phyloP scores from a whole-genome alignment of 192 early-diverging fungal genomes.

The Rhizoclosmatium globosum region DNA sequence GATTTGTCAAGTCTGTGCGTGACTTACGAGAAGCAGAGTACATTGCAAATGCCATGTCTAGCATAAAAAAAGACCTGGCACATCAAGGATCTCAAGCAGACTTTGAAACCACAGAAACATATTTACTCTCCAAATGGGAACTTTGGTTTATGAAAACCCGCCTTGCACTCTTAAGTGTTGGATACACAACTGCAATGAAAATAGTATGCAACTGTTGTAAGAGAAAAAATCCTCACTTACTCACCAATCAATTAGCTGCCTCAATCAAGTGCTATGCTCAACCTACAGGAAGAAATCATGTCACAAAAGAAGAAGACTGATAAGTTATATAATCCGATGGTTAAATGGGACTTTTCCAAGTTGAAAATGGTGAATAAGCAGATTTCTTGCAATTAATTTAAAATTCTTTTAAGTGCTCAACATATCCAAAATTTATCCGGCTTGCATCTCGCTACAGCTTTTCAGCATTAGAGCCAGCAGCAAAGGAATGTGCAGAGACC shows the following conservation, averaged over 20 bases:
- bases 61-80: conserved; percentile 58
- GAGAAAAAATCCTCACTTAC: not conserved
- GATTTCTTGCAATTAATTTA: not conserved
- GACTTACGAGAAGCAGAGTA: conserved; percentile 63
- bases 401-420: not conserved
- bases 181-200: conserved; percentile 45
- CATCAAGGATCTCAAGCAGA: conserved; percentile 55
- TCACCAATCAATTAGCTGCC: conserved; percentile 2
- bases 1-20: conserved; percentile 51
- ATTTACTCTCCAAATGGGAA: conserved; percentile 53
- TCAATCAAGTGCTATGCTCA: conserved; percentile 13
- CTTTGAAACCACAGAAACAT: conserved; percentile 45
- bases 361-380: not conserved
- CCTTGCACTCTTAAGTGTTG: conserved; percentile 41
- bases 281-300: conserved; percentile 31
- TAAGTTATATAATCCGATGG: conserved; percentile 12
- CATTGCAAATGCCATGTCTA: conserved; percentile 51
- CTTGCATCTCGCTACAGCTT: conserved; percentile 45
- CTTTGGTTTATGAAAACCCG: conserved; percentile 60
- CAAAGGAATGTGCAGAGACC: conserved; percentile 51
- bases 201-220: conserved; percentile 26
- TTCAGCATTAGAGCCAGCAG: conserved; percentile 38
- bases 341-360: conserved; percentile 12
- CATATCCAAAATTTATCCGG: conserved; percentile 23
- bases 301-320: conserved; percentile 31